Percentiles rank a stretch among this genome's conserved stretches.
phyloP scores from a whole-genome alignment of 179 eudicot genomes.

The Patellifolia procumbens region DNA sequence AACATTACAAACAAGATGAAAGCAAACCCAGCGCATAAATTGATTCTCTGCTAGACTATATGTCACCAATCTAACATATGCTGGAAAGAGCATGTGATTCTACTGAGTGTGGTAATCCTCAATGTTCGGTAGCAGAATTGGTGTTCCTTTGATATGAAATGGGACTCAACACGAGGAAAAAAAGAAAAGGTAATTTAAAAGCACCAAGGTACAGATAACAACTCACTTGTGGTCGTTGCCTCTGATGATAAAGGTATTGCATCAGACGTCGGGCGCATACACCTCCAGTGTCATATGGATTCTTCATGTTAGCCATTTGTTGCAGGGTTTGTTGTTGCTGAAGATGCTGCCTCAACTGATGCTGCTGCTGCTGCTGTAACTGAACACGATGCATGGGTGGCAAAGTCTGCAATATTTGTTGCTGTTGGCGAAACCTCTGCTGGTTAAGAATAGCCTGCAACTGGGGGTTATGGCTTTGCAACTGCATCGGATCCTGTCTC shows the following conservation, averaged over 20 bases:
- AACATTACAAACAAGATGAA: neutral
- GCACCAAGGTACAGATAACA: constrained; percentile 2
- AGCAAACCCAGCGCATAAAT: neutral
- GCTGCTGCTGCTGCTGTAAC: constrained; percentile 70
- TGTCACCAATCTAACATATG: neutral
- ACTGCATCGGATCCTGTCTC: constrained; percentile 73
- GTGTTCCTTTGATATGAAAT: too few species aligned
- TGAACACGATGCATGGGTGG: constrained; percentile 76
- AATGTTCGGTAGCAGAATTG: neutral
- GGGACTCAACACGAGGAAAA: constrained; percentile 3
- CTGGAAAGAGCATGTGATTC: neutral
- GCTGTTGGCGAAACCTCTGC: constrained; percentile 78
- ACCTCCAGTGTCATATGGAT: constrained; percentile 74
- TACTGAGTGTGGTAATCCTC: neutral
- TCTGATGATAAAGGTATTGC: constrained; percentile 88
- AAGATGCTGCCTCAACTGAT: constrained; percentile 68
- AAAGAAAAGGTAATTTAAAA: neutral
- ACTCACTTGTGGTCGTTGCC: constrained; percentile 84
- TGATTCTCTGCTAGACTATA: neutral
- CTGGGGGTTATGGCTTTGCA: constrained; percentile 69
- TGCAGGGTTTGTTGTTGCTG: constrained; percentile 73
- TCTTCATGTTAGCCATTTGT: constrained; percentile 54
- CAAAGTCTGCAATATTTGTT: constrained; percentile 76
- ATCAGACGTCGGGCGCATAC: constrained; percentile 85
- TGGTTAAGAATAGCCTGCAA: constrained; percentile 78